Conservation (phyloP, 1,284 basidiomycete genomes). For the Gomphus bonarii region DNA sequence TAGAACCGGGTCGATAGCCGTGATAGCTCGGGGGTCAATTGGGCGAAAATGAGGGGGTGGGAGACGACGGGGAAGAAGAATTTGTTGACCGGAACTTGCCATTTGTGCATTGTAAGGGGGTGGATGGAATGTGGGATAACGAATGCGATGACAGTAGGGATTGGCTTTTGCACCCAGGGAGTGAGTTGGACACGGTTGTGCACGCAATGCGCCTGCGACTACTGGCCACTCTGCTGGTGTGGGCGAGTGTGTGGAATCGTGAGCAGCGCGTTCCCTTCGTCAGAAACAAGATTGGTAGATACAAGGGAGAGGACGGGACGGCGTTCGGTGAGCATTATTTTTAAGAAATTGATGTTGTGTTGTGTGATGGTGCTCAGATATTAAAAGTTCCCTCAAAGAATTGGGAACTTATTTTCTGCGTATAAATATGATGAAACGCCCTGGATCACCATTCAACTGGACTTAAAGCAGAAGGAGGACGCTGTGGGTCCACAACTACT, state of each 20-base stretch:
- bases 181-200: not conserved
- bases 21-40: slow-evolving; percentile 21
- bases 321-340: not conserved
- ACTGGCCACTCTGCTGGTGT: too few species aligned
- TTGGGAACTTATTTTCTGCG: not conserved
- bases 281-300: not conserved
- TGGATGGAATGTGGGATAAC: not conserved
- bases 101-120: slow-evolving; percentile 20
- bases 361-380: not conserved
- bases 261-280: not conserved
- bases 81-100: not conserved
- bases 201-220: not conserved
- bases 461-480: not conserved
- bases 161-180: too few species aligned
- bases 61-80: slow-evolving; percentile 24
- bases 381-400: not conserved
- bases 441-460: not conserved
- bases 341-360: not conserved
- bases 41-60: slow-evolving; percentile 20
- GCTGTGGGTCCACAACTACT: too few species aligned
- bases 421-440: not conserved
- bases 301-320: not conserved
- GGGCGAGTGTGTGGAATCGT: not conserved
- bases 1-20: slow-evolving; percentile 24
- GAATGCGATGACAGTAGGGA: not conserved